Conservation (phyloP, 2,329 filamentous ascomycete genomes). For the Epichloe baconii region DNA sequence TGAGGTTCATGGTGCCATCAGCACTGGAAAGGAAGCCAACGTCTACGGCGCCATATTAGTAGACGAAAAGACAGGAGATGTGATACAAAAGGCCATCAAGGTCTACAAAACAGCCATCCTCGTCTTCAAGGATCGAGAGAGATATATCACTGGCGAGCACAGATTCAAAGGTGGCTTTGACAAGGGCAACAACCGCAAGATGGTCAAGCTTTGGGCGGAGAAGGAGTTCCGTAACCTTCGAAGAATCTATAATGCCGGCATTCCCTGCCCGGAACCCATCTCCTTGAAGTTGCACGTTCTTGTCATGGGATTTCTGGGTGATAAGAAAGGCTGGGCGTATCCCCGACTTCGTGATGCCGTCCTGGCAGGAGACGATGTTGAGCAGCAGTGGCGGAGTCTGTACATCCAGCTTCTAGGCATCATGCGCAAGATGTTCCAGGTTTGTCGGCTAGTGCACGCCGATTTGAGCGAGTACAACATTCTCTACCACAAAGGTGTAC, state of each 20-base stretch:
- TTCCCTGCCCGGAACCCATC: constrained; percentile 82
- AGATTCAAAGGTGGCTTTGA: constrained; percentile 83
- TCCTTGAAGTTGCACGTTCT: constrained; percentile 87
- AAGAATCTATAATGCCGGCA: constrained; percentile 69
- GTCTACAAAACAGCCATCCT: constrained; percentile 98
- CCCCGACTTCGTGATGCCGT: constrained; percentile 81
- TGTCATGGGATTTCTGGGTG: constrained; percentile 87
- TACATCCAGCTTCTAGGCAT: constrained; percentile 77
- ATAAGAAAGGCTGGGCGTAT: constrained; percentile 74
- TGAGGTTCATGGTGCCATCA: constrained; percentile 89
- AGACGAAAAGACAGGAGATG: constrained; percentile 36
- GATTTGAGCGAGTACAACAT: constrained; percentile 98
- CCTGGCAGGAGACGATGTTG: constrained; percentile 53
- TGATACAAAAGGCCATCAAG: constrained; percentile 78
- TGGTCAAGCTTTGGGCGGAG: constrained; percentile 98
- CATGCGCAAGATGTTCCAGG: constrained; percentile 89
- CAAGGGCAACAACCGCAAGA: constrained; percentile 87
- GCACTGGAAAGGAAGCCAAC: constrained; percentile 95
- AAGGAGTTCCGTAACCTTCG: constrained; percentile 95
- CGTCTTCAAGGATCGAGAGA: constrained; percentile 94
- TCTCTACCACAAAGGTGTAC: constrained; percentile 66
- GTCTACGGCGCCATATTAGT: constrained; percentile 79
- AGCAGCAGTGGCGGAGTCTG: constrained; percentile 60
- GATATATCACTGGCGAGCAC: constrained; percentile 90
- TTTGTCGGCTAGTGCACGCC: constrained; percentile 83